Evolutionary conservation across 495 filamentous ascomycete species (phyloP).

Genomic region (Talaromyces stipitatus): DNA sequence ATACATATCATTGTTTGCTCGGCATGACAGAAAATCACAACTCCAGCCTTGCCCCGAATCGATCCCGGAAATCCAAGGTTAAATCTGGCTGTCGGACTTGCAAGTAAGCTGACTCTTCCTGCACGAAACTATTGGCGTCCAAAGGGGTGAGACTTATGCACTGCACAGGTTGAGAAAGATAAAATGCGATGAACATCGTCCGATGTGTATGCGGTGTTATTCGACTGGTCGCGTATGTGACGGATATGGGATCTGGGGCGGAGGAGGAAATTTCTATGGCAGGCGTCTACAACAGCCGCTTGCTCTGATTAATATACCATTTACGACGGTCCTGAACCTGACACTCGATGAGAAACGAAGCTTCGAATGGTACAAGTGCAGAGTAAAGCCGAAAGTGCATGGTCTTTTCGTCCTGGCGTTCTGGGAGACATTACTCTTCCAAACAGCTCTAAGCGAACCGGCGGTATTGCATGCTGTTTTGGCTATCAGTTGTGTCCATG

Average conservation of each 20-base stretch:
- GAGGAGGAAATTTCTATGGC: conserved; percentile 24
- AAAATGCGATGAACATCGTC: conserved; percentile 50
- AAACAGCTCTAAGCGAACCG: conserved; percentile 52
- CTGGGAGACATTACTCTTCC: conserved; percentile 47
- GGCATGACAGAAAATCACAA: not conserved
- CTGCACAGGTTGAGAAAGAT: conserved; percentile 34
- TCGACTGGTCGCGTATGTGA: conserved; percentile 51
- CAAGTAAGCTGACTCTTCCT: no score
- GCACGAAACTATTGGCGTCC: no score
- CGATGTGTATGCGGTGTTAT: conserved; percentile 45
- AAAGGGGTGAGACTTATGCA: no score
- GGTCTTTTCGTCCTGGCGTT: conserved; percentile 58
- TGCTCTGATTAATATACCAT: conserved; percentile 7
- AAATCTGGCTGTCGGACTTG: conserved; percentile 22
- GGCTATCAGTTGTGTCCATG: conserved; percentile 55
- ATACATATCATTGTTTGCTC: not conserved
- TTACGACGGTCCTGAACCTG: conserved; percentile 10
- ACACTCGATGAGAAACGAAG: conserved; percentile 40
- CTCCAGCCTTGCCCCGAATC: not conserved
- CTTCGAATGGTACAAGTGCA: conserved; percentile 53
- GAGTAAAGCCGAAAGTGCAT: conserved; percentile 50
- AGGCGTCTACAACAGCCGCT: conserved; percentile 12
- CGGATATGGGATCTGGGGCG: conserved; percentile 48
- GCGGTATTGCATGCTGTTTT: conserved; percentile 58
- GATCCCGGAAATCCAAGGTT: conserved; percentile 8